A percentile compares a stretch with the other conserved stretches of the same genome.
These are phyloP conservation scores for Echinosophora koreensis DNA, from an alignment of 306 rosid genomes.

Conservation along the genomic window DNA sequence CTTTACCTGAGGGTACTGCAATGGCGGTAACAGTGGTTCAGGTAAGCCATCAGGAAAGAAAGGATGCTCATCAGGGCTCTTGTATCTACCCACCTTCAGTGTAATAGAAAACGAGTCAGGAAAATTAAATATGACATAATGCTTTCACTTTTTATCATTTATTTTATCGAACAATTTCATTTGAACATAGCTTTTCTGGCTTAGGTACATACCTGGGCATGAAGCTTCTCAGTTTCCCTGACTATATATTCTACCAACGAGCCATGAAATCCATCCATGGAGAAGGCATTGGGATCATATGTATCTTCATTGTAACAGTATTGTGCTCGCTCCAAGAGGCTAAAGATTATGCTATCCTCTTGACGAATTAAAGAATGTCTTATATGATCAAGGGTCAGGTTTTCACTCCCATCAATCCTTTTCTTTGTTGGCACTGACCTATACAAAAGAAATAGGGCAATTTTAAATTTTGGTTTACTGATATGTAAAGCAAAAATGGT, in stretches of 20 bases:
- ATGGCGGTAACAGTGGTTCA: slow-evolving; percentile 78
- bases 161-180: slow-evolving; percentile 21
- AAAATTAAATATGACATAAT: neutral
- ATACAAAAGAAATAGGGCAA: slow-evolving; percentile 37
- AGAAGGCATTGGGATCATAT: slow-evolving; percentile 69
- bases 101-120: slow-evolving; percentile 38
- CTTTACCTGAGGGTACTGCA: slow-evolving; percentile 85
- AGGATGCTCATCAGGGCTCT: slow-evolving; percentile 96
- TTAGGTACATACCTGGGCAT: slow-evolving; percentile 69
- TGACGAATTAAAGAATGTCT: slow-evolving; percentile 76
- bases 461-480: slow-evolving; percentile 35
- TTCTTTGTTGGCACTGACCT: slow-evolving; percentile 69
- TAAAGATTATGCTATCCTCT: slow-evolving; percentile 91
- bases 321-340: slow-evolving; percentile 87
- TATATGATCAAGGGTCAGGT: slow-evolving; percentile 80
- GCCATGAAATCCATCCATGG: slow-evolving; percentile 80
- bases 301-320: slow-evolving; percentile 77
- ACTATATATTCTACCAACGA: slow-evolving; percentile 84
- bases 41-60: slow-evolving; percentile 82
- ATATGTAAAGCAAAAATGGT: slow-evolving; percentile 24
- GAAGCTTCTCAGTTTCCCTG: slow-evolving; percentile 89
- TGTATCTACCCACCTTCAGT: slow-evolving; percentile 84
- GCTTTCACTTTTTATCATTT: neutral
- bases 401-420: slow-evolving; percentile 78
- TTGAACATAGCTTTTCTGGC: slow-evolving; percentile 24